A percentile compares a stretch with the other conserved stretches of the same genome.
These are phyloP conservation scores for Talaromyces sp. DNA, from an alignment of 2,329 filamentous ascomycete species.

Conservation along the genomic window DNA sequence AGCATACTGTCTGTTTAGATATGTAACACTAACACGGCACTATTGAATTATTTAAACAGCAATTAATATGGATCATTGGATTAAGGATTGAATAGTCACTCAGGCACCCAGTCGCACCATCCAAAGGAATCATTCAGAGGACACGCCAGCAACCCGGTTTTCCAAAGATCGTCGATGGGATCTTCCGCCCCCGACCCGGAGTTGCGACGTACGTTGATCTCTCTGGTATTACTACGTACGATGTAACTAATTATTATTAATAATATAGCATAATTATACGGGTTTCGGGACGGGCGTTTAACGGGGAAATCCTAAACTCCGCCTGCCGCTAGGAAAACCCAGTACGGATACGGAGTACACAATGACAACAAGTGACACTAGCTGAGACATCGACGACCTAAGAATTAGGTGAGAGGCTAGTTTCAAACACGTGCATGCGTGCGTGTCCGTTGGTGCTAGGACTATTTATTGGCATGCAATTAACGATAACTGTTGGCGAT, in stretches of 20 bases:
- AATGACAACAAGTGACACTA: background rate
- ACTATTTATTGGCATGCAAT: background rate
- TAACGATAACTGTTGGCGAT: background rate
- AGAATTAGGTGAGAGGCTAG: background rate
- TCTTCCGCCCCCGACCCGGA: background rate
- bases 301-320: background rate
- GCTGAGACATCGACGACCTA: background rate
- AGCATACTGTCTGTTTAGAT: background rate
- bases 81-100: background rate
- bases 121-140: background rate
- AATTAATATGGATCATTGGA: background rate
- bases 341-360: too few relatives aligned
- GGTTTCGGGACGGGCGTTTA: background rate
- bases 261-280: too few relatives aligned
- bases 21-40: background rate
- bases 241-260: too few relatives aligned
- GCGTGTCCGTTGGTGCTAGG: background rate
- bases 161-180: background rate
- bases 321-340: background rate
- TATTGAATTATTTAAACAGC: background rate
- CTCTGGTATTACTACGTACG: background rate
- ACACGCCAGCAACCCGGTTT: background rate
- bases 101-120: background rate
- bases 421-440: background rate
- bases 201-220: background rate